Evolutionary conservation across 2,329 filamentous ascomycete genomes (phyloP).

Genomic region (Thyridium curvatum): DNA sequence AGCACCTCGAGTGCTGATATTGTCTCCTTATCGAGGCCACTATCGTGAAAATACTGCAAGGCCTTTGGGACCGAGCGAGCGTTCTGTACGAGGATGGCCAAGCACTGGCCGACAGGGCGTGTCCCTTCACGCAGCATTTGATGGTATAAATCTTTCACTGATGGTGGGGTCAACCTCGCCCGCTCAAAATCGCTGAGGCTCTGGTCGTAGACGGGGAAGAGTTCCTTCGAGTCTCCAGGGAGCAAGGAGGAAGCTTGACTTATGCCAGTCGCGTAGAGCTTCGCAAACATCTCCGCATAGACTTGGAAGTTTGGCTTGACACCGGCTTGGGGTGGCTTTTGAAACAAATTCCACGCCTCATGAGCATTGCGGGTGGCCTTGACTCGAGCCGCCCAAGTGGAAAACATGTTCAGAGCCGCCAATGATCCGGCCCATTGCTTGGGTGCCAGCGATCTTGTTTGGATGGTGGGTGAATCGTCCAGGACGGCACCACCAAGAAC

Average conservation of each 20-base stretch:
- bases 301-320: slow-evolving; percentile 32
- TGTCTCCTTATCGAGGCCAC: slow-evolving; percentile 18
- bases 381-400: slow-evolving; percentile 49
- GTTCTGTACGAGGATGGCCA: slow-evolving; percentile 50
- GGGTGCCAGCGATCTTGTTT: slow-evolving; percentile 35
- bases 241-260: slow-evolving; percentile 20
- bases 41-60: slow-evolving; percentile 42
- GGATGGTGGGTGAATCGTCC: slow-evolving; percentile 50
- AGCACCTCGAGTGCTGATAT: neutral
- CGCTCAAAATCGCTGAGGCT: slow-evolving; percentile 61
- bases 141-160: slow-evolving; percentile 49
- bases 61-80: slow-evolving; percentile 41
- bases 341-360: slow-evolving; percentile 53
- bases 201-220: slow-evolving; percentile 45
- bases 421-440: slow-evolving; percentile 18
- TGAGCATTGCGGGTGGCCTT: slow-evolving; percentile 52
- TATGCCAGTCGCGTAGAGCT: slow-evolving; percentile 35
- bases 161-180: slow-evolving; percentile 55
- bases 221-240: slow-evolving; percentile 56
- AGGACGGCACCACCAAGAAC: slow-evolving; percentile 45
- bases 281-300: slow-evolving; percentile 56
- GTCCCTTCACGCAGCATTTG: slow-evolving; percentile 48
- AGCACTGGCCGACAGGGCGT: slow-evolving; percentile 38
- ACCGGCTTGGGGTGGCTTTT: slow-evolving; percentile 24
- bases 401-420: slow-evolving; percentile 25